phyloP scores from a whole-genome alignment of 2,329 filamentous ascomycete species.

The Coniella lustricola region DNA sequence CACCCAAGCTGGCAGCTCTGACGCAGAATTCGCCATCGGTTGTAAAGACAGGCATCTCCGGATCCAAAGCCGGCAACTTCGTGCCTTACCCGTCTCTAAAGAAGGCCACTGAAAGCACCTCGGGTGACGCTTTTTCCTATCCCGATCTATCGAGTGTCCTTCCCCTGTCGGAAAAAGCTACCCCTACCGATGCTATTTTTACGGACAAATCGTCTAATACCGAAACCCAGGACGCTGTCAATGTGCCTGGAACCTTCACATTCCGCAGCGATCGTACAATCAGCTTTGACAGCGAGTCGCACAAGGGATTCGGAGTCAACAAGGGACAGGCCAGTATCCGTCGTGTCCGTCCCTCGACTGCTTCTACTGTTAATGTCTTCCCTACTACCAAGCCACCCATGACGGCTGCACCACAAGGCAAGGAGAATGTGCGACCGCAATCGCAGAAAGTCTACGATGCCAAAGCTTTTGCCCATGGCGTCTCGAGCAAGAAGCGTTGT shows the following conservation, averaged over 20 bases:
- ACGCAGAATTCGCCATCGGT: slow-evolving; percentile 50
- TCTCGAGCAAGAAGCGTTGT: slow-evolving; percentile 59
- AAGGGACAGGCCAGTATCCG: slow-evolving; percentile 55
- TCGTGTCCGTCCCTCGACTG: slow-evolving; percentile 48
- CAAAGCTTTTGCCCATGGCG: slow-evolving; percentile 50
- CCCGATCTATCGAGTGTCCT: slow-evolving; percentile 42
- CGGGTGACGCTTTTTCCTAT: slow-evolving; percentile 38
- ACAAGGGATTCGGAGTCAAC: slow-evolving; percentile 48
- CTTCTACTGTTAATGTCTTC: slow-evolving; percentile 51
- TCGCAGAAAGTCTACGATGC: slow-evolving; percentile 23
- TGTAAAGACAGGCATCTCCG: slow-evolving; percentile 41
- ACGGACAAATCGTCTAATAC: slow-evolving; percentile 3
- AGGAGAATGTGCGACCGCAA: slow-evolving; percentile 45
- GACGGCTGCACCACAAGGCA: slow-evolving; percentile 35
- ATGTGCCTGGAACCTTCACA: slow-evolving; percentile 52
- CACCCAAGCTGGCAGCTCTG: slow-evolving; percentile 46
- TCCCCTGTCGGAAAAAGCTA: slow-evolving; percentile 22
- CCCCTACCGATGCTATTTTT: slow-evolving; percentile 14
- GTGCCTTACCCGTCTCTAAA: slow-evolving; percentile 29
- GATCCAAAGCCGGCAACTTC: slow-evolving; percentile 31
- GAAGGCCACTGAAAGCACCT: slow-evolving; percentile 23
- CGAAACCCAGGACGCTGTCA: slow-evolving; percentile 15
- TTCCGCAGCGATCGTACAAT: slow-evolving; percentile 63
- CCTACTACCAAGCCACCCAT: slow-evolving; percentile 28
- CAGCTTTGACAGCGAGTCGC: slow-evolving; percentile 42